Conservation (phyloP, 371 early-diverging fungal genomes). For the Circinella minor region DNA sequence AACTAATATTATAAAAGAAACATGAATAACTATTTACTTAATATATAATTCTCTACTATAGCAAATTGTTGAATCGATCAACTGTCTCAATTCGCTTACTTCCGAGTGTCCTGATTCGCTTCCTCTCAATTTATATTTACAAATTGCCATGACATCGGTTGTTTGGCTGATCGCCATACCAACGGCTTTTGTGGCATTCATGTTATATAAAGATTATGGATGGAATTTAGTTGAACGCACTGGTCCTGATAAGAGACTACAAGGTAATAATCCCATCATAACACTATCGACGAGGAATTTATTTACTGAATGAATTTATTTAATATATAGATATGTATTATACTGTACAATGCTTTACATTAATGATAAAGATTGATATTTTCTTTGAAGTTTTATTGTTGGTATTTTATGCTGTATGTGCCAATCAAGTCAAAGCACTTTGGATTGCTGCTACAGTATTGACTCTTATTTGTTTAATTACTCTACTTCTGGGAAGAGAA, state of each 20-base stretch:
- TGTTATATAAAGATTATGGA: conserved; percentile 17
- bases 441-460: conserved; percentile 10
- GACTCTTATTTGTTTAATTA: conserved; percentile 9
- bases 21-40: not conserved
- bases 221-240: conserved; percentile 17
- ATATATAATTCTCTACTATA: not conserved
- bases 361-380: conserved; percentile 21
- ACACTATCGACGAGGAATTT: not conserved
- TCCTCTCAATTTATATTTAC: conserved; percentile 19
- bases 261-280: conserved; percentile 10
- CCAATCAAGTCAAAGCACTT: not conserved
- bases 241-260: conserved; percentile 14
- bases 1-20: too few species aligned
- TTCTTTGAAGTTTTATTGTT: conserved; percentile 23
- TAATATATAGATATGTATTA: conserved; percentile 23
- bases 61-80: conserved; percentile 20
- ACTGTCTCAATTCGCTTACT: conserved; percentile 9
- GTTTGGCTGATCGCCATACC: conserved; percentile 17
- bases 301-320: not conserved
- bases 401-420: conserved; percentile 16
- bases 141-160: conserved; percentile 20
- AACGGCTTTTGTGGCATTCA: conserved; percentile 16
- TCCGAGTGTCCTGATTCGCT: conserved; percentile 10
- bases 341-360: conserved; percentile 19
- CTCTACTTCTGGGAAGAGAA: conserved; percentile 13